Evolutionary conservation across 2,329 filamentous ascomycete species (phyloP).

Genomic region (Colletotrichum tropicale): DNA sequence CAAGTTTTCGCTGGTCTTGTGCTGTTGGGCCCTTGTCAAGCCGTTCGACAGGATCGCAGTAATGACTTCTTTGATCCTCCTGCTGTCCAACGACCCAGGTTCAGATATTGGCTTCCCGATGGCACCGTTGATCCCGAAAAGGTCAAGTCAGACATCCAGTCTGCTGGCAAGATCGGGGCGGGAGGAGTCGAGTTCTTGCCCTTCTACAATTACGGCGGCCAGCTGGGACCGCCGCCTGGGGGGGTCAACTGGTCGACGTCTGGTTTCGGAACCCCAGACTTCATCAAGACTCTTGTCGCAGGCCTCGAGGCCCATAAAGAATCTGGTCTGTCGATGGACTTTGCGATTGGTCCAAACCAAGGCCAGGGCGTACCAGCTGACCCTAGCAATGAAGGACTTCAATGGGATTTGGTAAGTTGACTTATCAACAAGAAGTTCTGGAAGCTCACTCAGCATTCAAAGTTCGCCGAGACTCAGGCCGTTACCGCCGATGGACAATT

Average conservation of each 20-base stretch:
- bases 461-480: conserved; percentile 28
- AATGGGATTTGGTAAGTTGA: conserved; percentile 31
- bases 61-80: conserved; percentile 53
- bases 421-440: accelerated
- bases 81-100: conserved; percentile 15
- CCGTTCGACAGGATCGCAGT: background rate
- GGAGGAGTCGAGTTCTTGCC: conserved; percentile 29
- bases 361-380: conserved; percentile 49
- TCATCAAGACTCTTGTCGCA: conserved; percentile 15
- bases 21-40: background rate
- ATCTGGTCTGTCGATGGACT: conserved; percentile 45
- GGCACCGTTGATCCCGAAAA: conserved; percentile 21
- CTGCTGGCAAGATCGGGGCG: conserved; percentile 19
- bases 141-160: conserved; percentile 23
- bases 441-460: background rate
- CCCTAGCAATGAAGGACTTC: conserved; percentile 33
- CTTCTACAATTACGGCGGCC: conserved; percentile 29
- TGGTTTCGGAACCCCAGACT: conserved; percentile 41
- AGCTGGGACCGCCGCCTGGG: conserved; percentile 8
- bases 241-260: conserved; percentile 36
- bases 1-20: background rate
- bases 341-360: conserved; percentile 49
- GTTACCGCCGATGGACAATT: conserved; percentile 32
- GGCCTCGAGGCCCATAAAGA: conserved; percentile 23
- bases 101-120: conserved; percentile 32